Evolutionary conservation across 1,284 basidiomycete species (phyloP), one percentile per base, ranked within the genome.

Genomic region (Boletus semigastroideus): DNA sequence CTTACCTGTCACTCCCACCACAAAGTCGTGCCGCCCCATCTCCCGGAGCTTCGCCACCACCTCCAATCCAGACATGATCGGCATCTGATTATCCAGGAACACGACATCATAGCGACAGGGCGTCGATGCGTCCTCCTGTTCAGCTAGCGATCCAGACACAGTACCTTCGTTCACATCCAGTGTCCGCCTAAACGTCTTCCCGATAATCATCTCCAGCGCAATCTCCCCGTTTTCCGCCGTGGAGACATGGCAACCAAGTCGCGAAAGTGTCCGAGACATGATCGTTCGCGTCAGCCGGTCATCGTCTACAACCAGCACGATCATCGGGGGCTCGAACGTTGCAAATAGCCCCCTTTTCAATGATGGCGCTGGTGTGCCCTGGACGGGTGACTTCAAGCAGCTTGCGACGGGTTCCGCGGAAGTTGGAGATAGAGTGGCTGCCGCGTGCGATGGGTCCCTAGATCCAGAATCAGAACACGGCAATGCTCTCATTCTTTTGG

Each of bases 1-100:
- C 65, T 77, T 71, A 71, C 83, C 84, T 53, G 87, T 89, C 25
- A 89, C 84, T 19, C 90, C 90, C 9, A 91, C 88, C 20, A 93
- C 83, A 62, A 90, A 90, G 61, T 92, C 83, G 12, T 70, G 74
- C 60, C 87, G 77, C 14, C 86, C 84, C 62, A 87, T 68, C 53
- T 78, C 75, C 47, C 92, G 74, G 39, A 94, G 72, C 62, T 80
- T 84, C 46, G 78, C 67, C 2, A 90, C 84, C 28, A 84, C 79
- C 57, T 87, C 84, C 38, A 93, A 71, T 17, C 92, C 92, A 47
- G 86, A 87, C 76, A 91, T 78, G 40, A 90, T 76, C 5, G 90
- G 92, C 89, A 90, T 91, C 69, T 91, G 89, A 65, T 94, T 94
- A 64, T 94, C 92, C 64, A 94, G 70, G 69, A 94, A 94, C 27